These are phyloP conservation scores for Sapria himalayana DNA, from an alignment of 345 rosid species.

Conservation along the genomic window DNA sequence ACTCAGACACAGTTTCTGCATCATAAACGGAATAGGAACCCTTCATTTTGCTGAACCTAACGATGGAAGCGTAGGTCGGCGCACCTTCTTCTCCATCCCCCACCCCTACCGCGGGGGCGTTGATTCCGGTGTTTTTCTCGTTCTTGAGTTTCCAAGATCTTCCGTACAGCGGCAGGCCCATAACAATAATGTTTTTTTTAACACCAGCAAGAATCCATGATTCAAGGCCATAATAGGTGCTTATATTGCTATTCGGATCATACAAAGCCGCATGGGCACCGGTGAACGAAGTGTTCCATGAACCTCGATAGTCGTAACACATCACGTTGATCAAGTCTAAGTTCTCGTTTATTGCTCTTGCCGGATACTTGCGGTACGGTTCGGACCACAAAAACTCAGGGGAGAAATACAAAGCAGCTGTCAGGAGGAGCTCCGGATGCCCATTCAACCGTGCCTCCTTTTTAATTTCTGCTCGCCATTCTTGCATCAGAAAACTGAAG, in stretches of 20 bases:
- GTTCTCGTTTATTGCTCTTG: constrained; percentile 8
- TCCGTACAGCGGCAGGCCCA: constrained; percentile 31
- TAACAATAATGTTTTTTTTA: constrained; percentile 13
- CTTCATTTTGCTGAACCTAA: constrained; percentile 8
- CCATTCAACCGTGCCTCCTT: constrained; percentile 16
- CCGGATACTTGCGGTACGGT: constrained; percentile 15
- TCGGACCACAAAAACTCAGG: constrained; percentile 12
- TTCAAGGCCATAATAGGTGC: constrained; percentile 16
- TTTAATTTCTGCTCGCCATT: constrained; percentile 23
- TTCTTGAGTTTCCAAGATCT: constrained; percentile 19
- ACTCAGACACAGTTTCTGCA: constrained; percentile 12
- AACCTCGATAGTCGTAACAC: constrained; percentile 22
- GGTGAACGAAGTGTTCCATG: constrained; percentile 19
- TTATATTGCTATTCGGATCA: constrained; percentile 12
- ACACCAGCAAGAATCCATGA: constrained; percentile 22
- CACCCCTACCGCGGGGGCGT: constrained; percentile 13
- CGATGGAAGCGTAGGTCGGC: constrained; percentile 9
- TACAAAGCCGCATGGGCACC: constrained; percentile 13
- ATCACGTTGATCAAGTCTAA: constrained; percentile 20
- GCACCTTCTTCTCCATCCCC: constrained; percentile 15
- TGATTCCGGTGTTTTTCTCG: constrained; percentile 12
- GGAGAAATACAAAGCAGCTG: constrained; percentile 35
- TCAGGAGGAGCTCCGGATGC: constrained; percentile 20
- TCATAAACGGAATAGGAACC: constrained; percentile 8
- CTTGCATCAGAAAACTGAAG: constrained; percentile 14